phyloP scores from a whole-genome alignment of 805 yeast genomes.

The Saccharomyces mikatae region DNA sequence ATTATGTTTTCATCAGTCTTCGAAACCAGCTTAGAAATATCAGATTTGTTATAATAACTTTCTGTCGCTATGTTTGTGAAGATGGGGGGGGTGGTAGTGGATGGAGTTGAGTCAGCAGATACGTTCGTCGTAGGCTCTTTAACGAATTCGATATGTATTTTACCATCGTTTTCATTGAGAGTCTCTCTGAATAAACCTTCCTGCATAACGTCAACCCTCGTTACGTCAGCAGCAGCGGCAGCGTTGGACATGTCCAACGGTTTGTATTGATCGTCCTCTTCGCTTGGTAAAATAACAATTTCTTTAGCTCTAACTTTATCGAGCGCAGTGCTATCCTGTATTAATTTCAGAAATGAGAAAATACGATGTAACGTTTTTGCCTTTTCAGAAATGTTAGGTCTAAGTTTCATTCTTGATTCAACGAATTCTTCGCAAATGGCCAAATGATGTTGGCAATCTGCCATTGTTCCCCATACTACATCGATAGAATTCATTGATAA shows the following conservation, averaged over 20 bases:
- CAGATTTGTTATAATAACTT: conserved; percentile 22
- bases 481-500: conserved; percentile 83
- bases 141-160: conserved; percentile 38
- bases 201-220: neutral
- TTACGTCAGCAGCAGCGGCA: neutral
- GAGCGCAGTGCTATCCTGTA: conserved; percentile 62
- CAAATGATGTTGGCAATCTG: conserved; percentile 69
- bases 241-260: neutral
- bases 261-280: neutral
- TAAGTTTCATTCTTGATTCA: conserved; percentile 54
- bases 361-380: conserved; percentile 73
- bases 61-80: conserved; percentile 38
- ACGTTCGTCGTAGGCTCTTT: conserved; percentile 1
- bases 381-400: conserved; percentile 62
- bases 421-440: conserved; percentile 71
- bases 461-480: conserved; percentile 86
- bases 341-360: conserved; percentile 61
- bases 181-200: conserved; percentile 22
- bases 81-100: conserved; percentile 24
- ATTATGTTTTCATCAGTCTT: conserved; percentile 49
- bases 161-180: conserved; percentile 39
- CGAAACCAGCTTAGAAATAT: conserved; percentile 19
- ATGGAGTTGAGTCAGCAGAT: neutral
- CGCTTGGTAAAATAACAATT: conserved; percentile 16
- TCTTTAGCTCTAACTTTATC: conserved; percentile 23